A percentile compares a stretch with the other conserved stretches of the same genome.
phyloP scores from a whole-genome alignment of 177 flowering plant species.

The Vitis hybrid region DNA sequence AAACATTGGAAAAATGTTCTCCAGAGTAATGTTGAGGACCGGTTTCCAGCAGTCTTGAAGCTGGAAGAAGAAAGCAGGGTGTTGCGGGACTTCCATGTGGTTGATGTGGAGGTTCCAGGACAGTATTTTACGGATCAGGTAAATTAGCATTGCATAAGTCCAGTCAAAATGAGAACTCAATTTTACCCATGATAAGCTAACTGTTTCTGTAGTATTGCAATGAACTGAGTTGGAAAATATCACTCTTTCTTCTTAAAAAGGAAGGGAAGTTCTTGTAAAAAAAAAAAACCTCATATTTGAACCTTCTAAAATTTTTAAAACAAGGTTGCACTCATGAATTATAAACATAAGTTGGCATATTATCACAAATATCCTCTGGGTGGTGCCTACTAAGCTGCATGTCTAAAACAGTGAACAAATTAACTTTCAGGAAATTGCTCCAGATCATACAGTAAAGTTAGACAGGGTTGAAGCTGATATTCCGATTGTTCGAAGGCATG shows the following conservation, averaged over 20 bases:
- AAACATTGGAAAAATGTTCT: conserved; percentile 99
- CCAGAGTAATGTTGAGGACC: conserved; percentile 96
- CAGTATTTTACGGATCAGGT: conserved; percentile 97
- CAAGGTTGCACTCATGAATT: no score
- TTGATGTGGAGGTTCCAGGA: conserved; percentile 99
- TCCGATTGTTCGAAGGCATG: conserved; percentile 96
- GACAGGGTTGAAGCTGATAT: conserved; percentile 97
- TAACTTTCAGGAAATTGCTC: conserved; percentile 83
- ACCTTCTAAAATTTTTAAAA: no score
- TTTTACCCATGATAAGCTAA: neutral
- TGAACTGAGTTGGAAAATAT: neutral
- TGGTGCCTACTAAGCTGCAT: neutral
- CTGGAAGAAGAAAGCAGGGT: conserved; percentile 98
- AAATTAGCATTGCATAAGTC: neutral
- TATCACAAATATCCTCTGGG: neutral
- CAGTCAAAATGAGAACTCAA: neutral
- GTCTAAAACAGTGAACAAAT: neutral
- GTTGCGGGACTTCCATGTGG: conserved; percentile 92
- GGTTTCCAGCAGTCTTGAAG: conserved; percentile 94
- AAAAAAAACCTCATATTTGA: no score
- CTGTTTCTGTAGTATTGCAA: neutral
- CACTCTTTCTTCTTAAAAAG: neutral
- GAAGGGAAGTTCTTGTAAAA: no score
- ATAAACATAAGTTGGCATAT: no score
- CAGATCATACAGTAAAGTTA: conserved; percentile 95